A percentile compares a stretch with the other conserved stretches of the same genome.
phyloP scores from a whole-genome alignment of 2,329 filamentous ascomycete genomes.

The Akanthomyces muscarius region DNA sequence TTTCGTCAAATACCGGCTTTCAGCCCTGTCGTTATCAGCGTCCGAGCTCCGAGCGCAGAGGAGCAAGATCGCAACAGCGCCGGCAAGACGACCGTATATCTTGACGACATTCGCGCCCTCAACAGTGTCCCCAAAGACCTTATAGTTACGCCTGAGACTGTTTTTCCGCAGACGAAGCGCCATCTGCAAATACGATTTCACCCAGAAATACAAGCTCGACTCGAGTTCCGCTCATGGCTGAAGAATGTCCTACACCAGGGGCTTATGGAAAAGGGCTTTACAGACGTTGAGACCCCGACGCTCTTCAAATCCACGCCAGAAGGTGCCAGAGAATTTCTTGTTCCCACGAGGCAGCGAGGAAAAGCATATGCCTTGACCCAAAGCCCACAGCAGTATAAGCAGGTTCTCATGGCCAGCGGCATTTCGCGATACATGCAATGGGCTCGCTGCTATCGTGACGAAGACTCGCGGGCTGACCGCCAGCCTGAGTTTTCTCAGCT shows the following conservation, averaged over 20 bases:
- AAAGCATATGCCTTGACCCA: conserved; percentile 88
- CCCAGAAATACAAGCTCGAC: conserved; percentile 58
- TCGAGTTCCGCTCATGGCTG: conserved; percentile 65
- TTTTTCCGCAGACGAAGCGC: conserved; percentile 69
- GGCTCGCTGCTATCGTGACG: conserved; percentile 91
- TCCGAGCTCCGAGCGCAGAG: conserved; percentile 28
- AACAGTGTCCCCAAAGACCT: conserved; percentile 54
- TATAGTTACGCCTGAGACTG: conserved; percentile 68
- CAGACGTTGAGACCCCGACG: conserved; percentile 85
- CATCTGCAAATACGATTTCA: conserved; percentile 84
- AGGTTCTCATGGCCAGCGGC: conserved; percentile 91
- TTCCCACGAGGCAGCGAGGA: conserved; percentile 74
- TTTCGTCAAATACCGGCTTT: conserved; percentile 46
- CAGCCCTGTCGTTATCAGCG: conserved; percentile 50
- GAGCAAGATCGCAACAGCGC: conserved; percentile 23
- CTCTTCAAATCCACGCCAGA: conserved; percentile 98
- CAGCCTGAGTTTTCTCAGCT: conserved; percentile 92
- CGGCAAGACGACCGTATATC: conserved; percentile 52
- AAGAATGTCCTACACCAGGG: conserved; percentile 48
- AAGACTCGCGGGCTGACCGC: conserved; percentile 85
- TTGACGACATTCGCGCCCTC: conserved; percentile 51
- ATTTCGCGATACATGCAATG: conserved; percentile 84
- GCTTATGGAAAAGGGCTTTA: conserved; percentile 57
- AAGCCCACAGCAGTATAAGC: conserved; percentile 97
- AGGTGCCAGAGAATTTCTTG: conserved; percentile 89